Evolutionary conservation across 768 basidiomycete genomes (phyloP), one percentile per base, ranked within the genome.

Genomic region (Cystoderma amianthinum): DNA sequence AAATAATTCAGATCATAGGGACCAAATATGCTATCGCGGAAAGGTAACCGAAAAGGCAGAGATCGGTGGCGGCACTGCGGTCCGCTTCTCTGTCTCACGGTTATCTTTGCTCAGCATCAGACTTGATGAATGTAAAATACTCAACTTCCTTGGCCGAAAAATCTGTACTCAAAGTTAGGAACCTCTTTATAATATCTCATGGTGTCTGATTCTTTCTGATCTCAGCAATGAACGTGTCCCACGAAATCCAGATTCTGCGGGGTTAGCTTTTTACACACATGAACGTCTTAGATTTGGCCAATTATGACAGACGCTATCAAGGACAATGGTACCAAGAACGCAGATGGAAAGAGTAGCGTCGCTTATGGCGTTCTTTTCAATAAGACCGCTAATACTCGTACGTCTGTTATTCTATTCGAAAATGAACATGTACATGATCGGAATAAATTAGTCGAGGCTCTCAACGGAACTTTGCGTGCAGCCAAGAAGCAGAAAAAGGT

Each of bases 401-500:
- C 43, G 67, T 54, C 5, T n/a, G 18, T 17, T 18, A n/a, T n/a
- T n/a, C n/a, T n/a, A n/a, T n/a, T n/a, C n/a, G n/a, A n/a, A n/a
- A n/a, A n/a, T n/a, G n/a, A n/a, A n/a, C n/a, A n/a, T n/a, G n/a
- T n/a, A n/a, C n/a, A n/a, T n/a, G n/a, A n/a, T n/a, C n/a, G n/a
- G n/a, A n/a, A n/a, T n/a, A n/a, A n/a, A 36, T 18, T 38, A 74
- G 72, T 74, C 36, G 72, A 74, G 50, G 72, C 72, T 0, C 52
- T 74, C 44, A 72, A 72, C 41, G 72, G 72, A 12, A 72, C 70
- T 1, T 48, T 74, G 9, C 61, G 71, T 17, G 60, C 69, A 4
- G 69, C 71, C 1, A 72, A 69, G 47, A 54, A 61, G 36, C 67
- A 71, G 52, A 71, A 69, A 51, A 69, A 67, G 64, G 71, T 69